Conservation (phyloP, 148 eudicot species). For the Vaccinium darrowii region DNA sequence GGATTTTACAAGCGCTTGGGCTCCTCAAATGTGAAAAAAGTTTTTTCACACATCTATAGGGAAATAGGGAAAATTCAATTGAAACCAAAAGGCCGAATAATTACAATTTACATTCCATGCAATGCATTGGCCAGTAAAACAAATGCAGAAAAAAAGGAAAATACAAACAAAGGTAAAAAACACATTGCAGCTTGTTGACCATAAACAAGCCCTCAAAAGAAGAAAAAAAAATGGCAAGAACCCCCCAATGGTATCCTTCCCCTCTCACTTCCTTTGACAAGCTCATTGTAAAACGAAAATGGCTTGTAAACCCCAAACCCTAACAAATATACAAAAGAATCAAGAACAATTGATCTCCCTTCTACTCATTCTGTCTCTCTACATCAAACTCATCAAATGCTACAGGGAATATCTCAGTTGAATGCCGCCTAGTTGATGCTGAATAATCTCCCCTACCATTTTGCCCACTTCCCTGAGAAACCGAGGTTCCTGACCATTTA, state of each 20-base stretch:
- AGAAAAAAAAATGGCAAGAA: slow-evolving; percentile 12
- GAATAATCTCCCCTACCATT: slow-evolving; percentile 44
- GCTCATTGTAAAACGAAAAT: slow-evolving; percentile 29
- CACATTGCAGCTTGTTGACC: slow-evolving; percentile 6
- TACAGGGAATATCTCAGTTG: slow-evolving; percentile 76
- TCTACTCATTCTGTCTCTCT: slow-evolving; percentile 41
- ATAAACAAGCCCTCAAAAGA: slow-evolving; percentile 21
- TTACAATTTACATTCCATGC: slow-evolving; percentile 37
- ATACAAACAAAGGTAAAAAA: background rate
- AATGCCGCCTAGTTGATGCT: slow-evolving; percentile 53
- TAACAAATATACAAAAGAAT: slow-evolving; percentile 51
- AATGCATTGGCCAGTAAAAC: slow-evolving; percentile 9
- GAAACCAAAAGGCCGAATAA: slow-evolving; percentile 6
- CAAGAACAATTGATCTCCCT: slow-evolving; percentile 17
- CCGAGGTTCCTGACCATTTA: slow-evolving; percentile 51
- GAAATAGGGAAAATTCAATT: background rate
- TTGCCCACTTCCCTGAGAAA: slow-evolving; percentile 62
- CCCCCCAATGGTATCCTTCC: background rate
- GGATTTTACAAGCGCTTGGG: background rate
- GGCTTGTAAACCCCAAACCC: slow-evolving; percentile 22
- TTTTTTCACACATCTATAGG: background rate
- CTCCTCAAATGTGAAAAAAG: background rate
- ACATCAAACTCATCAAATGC: slow-evolving; percentile 40
- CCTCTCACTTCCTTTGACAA: slow-evolving; percentile 23
- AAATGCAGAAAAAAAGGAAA: slow-evolving; percentile 7